phyloP scores from a whole-genome alignment of 768 basidiomycete species.

The Boletellus sp. region DNA sequence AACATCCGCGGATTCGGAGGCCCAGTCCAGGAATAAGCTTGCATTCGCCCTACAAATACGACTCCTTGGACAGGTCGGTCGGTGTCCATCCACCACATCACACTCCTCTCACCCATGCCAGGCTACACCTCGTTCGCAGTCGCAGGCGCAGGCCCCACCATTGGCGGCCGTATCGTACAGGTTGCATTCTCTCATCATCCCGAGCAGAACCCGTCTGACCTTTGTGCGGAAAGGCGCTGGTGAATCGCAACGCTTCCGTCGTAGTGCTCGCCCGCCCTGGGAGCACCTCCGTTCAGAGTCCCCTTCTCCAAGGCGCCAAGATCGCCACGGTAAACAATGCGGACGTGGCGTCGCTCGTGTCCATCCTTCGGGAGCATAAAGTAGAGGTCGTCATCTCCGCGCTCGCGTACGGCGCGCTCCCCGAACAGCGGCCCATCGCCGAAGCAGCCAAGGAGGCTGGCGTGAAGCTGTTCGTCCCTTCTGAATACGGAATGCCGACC shows the following conservation, averaged over 20 bases:
- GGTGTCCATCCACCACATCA: neutral
- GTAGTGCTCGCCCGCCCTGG: slow-evolving; percentile 23
- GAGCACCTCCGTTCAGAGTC: slow-evolving; percentile 16
- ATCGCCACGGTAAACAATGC: slow-evolving; percentile 28
- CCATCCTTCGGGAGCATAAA: slow-evolving; percentile 29
- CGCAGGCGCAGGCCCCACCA: slow-evolving; percentile 34
- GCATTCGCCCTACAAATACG: neutral
- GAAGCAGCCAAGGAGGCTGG: slow-evolving; percentile 36
- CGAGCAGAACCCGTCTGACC: neutral
- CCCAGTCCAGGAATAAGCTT: slow-evolving; percentile 2
- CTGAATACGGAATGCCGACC: slow-evolving; percentile 36
- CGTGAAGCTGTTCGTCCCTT: slow-evolving; percentile 39
- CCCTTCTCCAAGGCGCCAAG: slow-evolving; percentile 25
- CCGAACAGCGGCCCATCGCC: slow-evolving; percentile 26
- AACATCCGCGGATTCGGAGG: too few species aligned
- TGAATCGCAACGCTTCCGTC: slow-evolving; percentile 21
- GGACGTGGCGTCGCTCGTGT: slow-evolving; percentile 22
- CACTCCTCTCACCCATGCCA: slow-evolving; percentile 12
- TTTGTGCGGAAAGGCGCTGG: slow-evolving; percentile 19
- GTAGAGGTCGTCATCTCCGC: slow-evolving; percentile 36
- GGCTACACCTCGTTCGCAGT: slow-evolving; percentile 35
- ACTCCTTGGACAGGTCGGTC: neutral
- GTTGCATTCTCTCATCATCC: neutral
- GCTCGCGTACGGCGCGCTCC: slow-evolving; percentile 26
- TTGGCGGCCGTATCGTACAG: slow-evolving; percentile 33